These are phyloP conservation scores for Pezicula carpinea DNA, from an alignment of 2,329 filamentous ascomycete species.

Conservation along the genomic window DNA sequence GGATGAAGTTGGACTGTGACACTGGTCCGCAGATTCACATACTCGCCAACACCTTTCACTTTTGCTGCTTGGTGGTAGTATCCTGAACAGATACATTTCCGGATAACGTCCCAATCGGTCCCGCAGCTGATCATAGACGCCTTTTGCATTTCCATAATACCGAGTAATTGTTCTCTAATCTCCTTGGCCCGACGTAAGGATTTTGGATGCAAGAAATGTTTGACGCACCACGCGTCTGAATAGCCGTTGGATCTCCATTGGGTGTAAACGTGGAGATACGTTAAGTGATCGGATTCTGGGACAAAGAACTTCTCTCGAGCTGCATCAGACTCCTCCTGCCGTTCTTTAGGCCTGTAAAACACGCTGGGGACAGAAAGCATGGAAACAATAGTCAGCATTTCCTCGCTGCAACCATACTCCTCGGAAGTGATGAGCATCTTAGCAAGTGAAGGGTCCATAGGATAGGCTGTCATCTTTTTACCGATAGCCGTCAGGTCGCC, in stretches of 20 bases:
- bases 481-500: conserved; percentile 87
- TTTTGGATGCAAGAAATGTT: conserved; percentile 94
- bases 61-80: conserved; percentile 98
- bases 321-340: conserved; percentile 92
- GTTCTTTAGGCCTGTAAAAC: conserved; percentile 94
- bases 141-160: conserved; percentile 92
- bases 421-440: conserved; percentile 91
- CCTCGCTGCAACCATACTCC: conserved; percentile 88
- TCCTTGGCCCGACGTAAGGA: conserved; percentile 87
- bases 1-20: conserved; percentile 93
- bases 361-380: conserved; percentile 97
- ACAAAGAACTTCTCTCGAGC: conserved; percentile 98
- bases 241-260: conserved; percentile 92
- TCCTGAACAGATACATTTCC: conserved; percentile 94
- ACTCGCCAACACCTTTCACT: conserved; percentile 94
- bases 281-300: conserved; percentile 93
- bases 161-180: conserved; percentile 85
- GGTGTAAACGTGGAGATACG: conserved; percentile 89
- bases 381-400: conserved; percentile 96
- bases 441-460: conserved; percentile 93
- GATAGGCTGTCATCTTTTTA: conserved; percentile 91
- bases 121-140: conserved; percentile 85
- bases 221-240: conserved; percentile 86
- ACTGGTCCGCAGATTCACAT: conserved; percentile 91
- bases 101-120: conserved; percentile 93